Conservation (phyloP, 768 basidiomycete genomes). For the Ramaria sp. region DNA sequence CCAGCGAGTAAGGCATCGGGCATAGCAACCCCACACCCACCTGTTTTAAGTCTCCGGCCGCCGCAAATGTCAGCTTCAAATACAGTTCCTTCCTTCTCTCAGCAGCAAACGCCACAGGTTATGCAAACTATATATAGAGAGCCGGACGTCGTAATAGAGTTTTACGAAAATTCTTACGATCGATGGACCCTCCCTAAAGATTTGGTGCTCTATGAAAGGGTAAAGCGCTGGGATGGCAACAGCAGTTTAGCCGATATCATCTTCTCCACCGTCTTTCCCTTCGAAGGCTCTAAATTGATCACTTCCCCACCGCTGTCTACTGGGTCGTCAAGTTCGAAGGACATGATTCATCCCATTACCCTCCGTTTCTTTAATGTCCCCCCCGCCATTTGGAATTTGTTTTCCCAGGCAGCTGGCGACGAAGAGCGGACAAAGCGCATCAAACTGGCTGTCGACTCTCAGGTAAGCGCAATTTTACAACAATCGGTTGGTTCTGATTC, state of each 20-base stretch:
- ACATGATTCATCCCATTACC: conserved; percentile 1
- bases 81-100: background rate
- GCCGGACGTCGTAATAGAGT: conserved; percentile 69
- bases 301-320: conserved; percentile 12
- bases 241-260: conserved; percentile 26
- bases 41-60: conserved; percentile 2
- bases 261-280: conserved; percentile 37
- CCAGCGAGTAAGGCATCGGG: background rate
- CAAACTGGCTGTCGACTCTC: conserved; percentile 1
- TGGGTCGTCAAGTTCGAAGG: conserved; percentile 21
- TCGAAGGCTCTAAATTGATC: conserved; percentile 17
- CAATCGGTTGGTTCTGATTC: background rate
- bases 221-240: conserved; percentile 10
- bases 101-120: background rate
- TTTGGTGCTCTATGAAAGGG: conserved; percentile 38
- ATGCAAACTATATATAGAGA: conserved; percentile 31
- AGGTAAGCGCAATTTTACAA: background rate
- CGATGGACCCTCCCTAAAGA: conserved; percentile 63
- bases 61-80: background rate
- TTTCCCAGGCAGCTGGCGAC: conserved; percentile 53
- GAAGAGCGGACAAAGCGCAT: conserved; percentile 30
- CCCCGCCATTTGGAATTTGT: conserved; percentile 42
- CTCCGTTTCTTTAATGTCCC: conserved; percentile 42
- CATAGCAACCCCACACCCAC: background rate
- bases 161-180: conserved; percentile 49